Evolutionary conservation across 2,329 filamentous ascomycete genomes (phyloP).

Genomic region (Penicillium sp.): DNA sequence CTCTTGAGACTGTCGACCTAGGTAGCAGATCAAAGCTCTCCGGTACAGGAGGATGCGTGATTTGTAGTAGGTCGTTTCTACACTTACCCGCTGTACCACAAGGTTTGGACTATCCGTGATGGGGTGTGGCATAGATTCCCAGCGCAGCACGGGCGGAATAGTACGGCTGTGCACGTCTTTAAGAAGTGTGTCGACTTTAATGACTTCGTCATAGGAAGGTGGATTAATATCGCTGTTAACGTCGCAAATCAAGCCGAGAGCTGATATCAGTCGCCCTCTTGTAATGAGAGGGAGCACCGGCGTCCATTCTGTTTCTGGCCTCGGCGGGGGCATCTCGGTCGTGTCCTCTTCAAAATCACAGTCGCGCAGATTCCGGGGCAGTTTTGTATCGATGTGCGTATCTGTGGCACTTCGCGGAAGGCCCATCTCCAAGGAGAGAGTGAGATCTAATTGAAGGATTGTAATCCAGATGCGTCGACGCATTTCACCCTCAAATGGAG

Average conservation of each 20-base stretch:
- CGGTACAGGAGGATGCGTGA: conserved; percentile 4
- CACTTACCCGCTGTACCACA: neutral
- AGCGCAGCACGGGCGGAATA: neutral
- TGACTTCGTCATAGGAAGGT: neutral
- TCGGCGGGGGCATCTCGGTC: neutral
- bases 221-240: neutral
- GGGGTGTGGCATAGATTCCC: neutral
- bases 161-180: neutral
- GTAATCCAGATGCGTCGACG: neutral
- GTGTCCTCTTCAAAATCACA: neutral
- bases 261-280: neutral
- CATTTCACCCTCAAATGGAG: conserved; percentile 1
- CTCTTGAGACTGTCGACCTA: neutral
- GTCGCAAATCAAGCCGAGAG: conserved; percentile 1
- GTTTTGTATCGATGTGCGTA: neutral
- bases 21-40: neutral
- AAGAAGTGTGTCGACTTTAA: conserved; percentile 1
- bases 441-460: neutral
- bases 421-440: conserved; percentile 2
- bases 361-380: neutral
- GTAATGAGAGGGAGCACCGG: conserved; percentile 3
- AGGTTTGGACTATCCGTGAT: neutral
- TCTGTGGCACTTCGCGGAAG: neutral
- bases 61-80: conserved; percentile 1
- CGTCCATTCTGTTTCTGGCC: conserved; percentile 7